Evolutionary conservation across 179 eudicot species (phyloP), one percentile per base, ranked within the genome.

Genomic region (Carnegiea gigantea): DNA sequence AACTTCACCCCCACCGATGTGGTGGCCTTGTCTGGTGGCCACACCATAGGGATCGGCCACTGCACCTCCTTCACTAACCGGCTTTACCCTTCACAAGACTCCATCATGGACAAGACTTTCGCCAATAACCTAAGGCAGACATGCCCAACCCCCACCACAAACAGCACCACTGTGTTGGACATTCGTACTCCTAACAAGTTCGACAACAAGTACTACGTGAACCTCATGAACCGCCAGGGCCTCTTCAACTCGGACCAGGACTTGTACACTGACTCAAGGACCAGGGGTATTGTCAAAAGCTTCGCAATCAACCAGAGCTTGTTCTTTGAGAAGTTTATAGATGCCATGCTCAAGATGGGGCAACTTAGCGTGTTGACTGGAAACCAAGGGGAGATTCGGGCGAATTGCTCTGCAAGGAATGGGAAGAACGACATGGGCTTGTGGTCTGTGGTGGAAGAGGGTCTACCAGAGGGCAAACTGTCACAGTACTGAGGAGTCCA

Each of bases 1-100:
- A 36, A 15, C 2, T 36, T 70, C 44, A 70, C 73, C 10, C 44
- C 73, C n/a, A 70, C 73, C 11, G 73, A 70, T 36, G 46, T 36
- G 14, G 73, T 70, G n/a, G 73, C 73, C 44, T 70, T 70, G 46
- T 70, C 73, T n/a, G 73, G 73, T 18, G 73, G 44, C 44, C 73
- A 70, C 73, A 70, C 73, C 40, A 70, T 70, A 1, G 73, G 73
- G 9, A 4, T 28, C 46, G 73, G 73, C 46, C 73, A 70, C 23
- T 70, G 73, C 73, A 13, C 73, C 40, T 70, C 73, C 20, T 70
- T 70, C 73, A 70, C 73, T 21, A 36, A 36, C 73, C 46, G 73
- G 3, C 73, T 70, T 11, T 70, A 70, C 73, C 73, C 73, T 14
- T 24, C 73, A 4, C 73, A 70, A 8, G 73, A 70, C 40, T 36